A percentile compares a stretch with the other conserved stretches of the same genome.
Evolutionary conservation across 2,329 filamentous ascomycete species (phyloP).

Genomic region (Clarireedia monteithiana): DNA sequence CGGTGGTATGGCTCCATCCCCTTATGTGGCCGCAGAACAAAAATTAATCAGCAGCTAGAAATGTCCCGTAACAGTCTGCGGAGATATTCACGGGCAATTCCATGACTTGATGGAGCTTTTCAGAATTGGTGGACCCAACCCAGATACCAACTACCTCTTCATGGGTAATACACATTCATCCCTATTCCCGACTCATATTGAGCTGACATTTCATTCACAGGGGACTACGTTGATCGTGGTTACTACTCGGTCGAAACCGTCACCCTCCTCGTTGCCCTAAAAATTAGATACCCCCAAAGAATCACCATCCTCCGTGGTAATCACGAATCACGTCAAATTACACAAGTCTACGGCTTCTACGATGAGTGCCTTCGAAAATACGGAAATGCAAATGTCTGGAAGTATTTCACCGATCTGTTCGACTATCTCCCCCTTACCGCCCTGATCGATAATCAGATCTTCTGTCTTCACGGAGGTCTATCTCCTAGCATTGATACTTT

Average conservation of each 20-base stretch:
- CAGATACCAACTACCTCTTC: constrained; percentile 98
- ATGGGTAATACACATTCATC: constrained; percentile 61
- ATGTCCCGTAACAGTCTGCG: constrained; percentile 97
- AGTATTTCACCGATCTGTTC: constrained; percentile 97
- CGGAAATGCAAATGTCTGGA: constrained; percentile 98
- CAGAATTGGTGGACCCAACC: constrained; percentile 96
- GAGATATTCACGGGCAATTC: constrained; percentile 98
- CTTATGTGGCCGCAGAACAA: constrained; percentile 24
- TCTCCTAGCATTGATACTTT: constrained; percentile 94
- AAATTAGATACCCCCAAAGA: constrained; percentile 94
- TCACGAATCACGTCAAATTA: constrained; percentile 98
- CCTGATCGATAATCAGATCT: constrained; percentile 98
- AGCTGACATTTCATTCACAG: constrained; percentile 37
- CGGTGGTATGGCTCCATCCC: constrained; percentile 62
- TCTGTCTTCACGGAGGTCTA: constrained; percentile 94
- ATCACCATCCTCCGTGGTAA: constrained; percentile 98
- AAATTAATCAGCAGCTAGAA: constrained; percentile 49
- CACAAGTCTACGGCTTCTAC: constrained; percentile 98
- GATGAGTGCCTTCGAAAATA: constrained; percentile 99
- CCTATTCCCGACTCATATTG: not conserved
- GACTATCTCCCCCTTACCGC: constrained; percentile 96
- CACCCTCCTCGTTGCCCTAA: constrained; percentile 89
- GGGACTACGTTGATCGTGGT: constrained; percentile 96
- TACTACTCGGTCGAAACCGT: constrained; percentile 99
- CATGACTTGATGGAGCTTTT: constrained; percentile 99